These are phyloP conservation scores for Aureobasidium sp. DNA, from an alignment of 2,329 filamentous ascomycete species.

Conservation along the genomic window DNA sequence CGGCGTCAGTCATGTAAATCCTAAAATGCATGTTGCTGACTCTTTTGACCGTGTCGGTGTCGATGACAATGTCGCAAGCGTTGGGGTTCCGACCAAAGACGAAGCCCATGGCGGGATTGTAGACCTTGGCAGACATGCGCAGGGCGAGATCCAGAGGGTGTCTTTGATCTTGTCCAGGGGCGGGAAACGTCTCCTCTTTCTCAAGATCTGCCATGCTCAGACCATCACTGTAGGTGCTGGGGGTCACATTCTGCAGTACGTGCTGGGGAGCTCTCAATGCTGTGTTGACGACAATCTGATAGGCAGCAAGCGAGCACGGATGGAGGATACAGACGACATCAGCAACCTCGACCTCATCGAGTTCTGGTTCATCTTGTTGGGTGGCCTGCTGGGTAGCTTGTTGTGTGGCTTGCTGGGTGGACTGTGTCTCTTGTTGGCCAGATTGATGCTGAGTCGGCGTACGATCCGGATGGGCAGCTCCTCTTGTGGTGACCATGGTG, in stretches of 20 bases:
- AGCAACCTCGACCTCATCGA: conserved; percentile 72
- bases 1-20: conserved; percentile 81
- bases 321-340: conserved; percentile 87
- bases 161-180: conserved; percentile 39
- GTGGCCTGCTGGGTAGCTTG: conserved; percentile 11
- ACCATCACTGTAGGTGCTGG: conserved; percentile 26
- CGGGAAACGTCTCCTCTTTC: conserved; percentile 40
- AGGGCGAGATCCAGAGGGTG: conserved; percentile 51
- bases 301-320: conserved; percentile 65
- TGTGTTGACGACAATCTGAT: conserved; percentile 57
- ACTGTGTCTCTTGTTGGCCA: background rate
- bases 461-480: background rate
- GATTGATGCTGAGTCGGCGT: background rate
- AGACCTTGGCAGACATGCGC: conserved; percentile 65
- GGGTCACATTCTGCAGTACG: conserved; percentile 45
- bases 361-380: conserved; percentile 7
- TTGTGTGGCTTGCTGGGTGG: conserved; percentile 6
- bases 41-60: conserved; percentile 58
- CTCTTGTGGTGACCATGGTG: background rate
- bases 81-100: conserved; percentile 70
- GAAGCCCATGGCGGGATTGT: conserved; percentile 65
- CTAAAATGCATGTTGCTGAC: conserved; percentile 95
- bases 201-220: conserved; percentile 23
- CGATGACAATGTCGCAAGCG: conserved; percentile 64
- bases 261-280: conserved; percentile 47